phyloP scores from a whole-genome alignment of 108 stramenopile genomes.

The Bacterosira constricta region DNA sequence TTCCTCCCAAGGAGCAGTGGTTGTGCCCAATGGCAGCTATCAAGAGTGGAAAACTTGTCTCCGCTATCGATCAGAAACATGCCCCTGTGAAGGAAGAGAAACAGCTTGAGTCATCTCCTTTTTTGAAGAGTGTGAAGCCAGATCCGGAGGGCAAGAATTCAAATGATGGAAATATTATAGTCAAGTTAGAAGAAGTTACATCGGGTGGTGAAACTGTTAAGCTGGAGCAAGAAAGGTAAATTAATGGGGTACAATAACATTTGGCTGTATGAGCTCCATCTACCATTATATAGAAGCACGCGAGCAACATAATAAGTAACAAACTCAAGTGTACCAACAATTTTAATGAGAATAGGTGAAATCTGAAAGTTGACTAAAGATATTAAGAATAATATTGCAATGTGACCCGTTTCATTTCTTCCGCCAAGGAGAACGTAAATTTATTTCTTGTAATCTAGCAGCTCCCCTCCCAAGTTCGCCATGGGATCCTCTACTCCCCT shows the following conservation, averaged over 20 bases:
- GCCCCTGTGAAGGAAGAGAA: neutral
- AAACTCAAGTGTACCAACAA: too few species aligned
- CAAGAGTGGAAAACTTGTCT: constrained; percentile 22
- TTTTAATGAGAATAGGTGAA: too few species aligned
- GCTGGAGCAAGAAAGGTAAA: too few species aligned
- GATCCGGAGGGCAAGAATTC: neutral
- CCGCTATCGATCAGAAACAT: neutral
- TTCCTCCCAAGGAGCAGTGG: constrained; percentile 65
- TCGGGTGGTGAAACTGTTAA: neutral
- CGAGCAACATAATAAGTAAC: too few species aligned
- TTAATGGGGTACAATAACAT: too few species aligned
- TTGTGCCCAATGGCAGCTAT: constrained; percentile 58
- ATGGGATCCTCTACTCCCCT: constrained; percentile 84
- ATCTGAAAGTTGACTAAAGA: too few species aligned
- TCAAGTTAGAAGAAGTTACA: neutral
- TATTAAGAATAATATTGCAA: too few species aligned
- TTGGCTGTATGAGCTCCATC: too few species aligned
- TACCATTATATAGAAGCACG: too few species aligned
- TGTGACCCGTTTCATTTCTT: too few species aligned
- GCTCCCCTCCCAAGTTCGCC: constrained; percentile 83
- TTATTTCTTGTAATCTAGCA: constrained; percentile 77
- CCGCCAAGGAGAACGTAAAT: neutral
- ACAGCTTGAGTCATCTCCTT: neutral
- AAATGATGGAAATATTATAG: neutral
- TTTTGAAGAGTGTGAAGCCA: neutral